A percentile compares a stretch with the other conserved stretches of the same genome.
Conservation (phyloP, 345 rosid species). For the Psidium friedrichsthalianum region DNA sequence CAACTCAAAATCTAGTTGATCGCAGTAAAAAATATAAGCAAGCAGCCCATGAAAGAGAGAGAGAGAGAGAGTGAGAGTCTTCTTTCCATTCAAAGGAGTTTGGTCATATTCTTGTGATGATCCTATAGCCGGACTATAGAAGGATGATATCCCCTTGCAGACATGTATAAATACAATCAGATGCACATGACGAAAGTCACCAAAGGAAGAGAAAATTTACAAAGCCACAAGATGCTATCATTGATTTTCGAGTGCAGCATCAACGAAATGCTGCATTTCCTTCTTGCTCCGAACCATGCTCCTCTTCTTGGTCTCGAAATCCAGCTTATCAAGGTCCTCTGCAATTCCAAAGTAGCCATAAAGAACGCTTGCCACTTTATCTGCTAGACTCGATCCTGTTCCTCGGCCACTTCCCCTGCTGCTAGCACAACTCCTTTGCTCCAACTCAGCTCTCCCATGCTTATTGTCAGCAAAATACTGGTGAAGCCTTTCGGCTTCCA, state of each 20-base stretch:
- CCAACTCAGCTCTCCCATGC: constrained; percentile 28
- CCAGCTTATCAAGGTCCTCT: constrained; percentile 37
- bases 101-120: background rate
- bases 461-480: constrained; percentile 14
- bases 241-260: background rate
- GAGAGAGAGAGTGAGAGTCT: background rate
- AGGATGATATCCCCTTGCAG: background rate
- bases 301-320: constrained; percentile 19
- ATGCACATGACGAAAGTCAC: background rate
- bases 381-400: background rate
- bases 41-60: background rate
- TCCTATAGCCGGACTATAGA: constrained; percentile 9
- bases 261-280: constrained; percentile 21
- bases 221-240: background rate
- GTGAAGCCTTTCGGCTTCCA: constrained; percentile 38
- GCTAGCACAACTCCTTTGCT: background rate
- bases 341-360: constrained; percentile 43
- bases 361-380: constrained; percentile 8
- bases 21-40: background rate
- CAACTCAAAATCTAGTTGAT: background rate
- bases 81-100: background rate
- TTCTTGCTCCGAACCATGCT: constrained; percentile 33
- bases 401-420: background rate
- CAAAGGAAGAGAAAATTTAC: background rate
- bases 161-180: background rate